phyloP scores from a whole-genome alignment of 2,329 filamentous ascomycete species.

The Exophiala dermatitidis region DNA sequence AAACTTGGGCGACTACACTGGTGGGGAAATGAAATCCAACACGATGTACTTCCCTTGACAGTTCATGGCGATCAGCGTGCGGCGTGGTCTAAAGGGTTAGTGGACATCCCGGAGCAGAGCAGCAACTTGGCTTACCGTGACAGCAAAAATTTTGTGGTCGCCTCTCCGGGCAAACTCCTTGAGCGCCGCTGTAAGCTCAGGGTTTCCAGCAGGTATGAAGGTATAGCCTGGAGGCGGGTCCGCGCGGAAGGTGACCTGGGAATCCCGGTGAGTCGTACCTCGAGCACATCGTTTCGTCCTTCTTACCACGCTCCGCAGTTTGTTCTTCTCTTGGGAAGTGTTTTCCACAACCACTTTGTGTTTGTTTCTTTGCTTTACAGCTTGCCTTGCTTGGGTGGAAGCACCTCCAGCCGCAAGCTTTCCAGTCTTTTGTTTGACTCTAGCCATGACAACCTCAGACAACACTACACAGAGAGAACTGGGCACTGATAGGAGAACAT shows the following conservation, averaged over 20 bases:
- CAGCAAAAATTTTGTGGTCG: slow-evolving; percentile 49
- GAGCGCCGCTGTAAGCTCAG: slow-evolving; percentile 51
- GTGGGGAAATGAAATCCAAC: slow-evolving; percentile 58
- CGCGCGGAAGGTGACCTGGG: slow-evolving; percentile 49
- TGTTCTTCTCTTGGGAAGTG: slow-evolving; percentile 54
- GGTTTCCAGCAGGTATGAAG: slow-evolving; percentile 55
- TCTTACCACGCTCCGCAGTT: slow-evolving; percentile 48
- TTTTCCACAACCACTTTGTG: slow-evolving; percentile 55
- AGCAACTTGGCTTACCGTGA: slow-evolving; percentile 47
- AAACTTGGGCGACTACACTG: slow-evolving; percentile 52
- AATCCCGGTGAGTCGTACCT: slow-evolving; percentile 15
- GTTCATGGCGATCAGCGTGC: slow-evolving; percentile 43
- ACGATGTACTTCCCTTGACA: slow-evolving; percentile 55
- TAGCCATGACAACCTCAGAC: slow-evolving; percentile 10
- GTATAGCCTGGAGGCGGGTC: slow-evolving; percentile 53
- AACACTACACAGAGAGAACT: slow-evolving; percentile 15
- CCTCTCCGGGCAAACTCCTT: slow-evolving; percentile 54
- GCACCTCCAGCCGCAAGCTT: slow-evolving; percentile 8
- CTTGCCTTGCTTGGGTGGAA: slow-evolving; percentile 17
- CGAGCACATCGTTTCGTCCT: not conserved
- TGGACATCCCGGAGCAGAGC: not conserved
- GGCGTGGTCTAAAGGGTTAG: slow-evolving; percentile 40
- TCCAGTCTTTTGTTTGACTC: slow-evolving; percentile 13
- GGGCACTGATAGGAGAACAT: slow-evolving; percentile 10
- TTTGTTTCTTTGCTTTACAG: slow-evolving; percentile 33